Percentiles rank a stretch among this genome's conserved stretches.
Conservation (phyloP, 2,329 filamentous ascomycete genomes). For the Fusarium clavum region DNA sequence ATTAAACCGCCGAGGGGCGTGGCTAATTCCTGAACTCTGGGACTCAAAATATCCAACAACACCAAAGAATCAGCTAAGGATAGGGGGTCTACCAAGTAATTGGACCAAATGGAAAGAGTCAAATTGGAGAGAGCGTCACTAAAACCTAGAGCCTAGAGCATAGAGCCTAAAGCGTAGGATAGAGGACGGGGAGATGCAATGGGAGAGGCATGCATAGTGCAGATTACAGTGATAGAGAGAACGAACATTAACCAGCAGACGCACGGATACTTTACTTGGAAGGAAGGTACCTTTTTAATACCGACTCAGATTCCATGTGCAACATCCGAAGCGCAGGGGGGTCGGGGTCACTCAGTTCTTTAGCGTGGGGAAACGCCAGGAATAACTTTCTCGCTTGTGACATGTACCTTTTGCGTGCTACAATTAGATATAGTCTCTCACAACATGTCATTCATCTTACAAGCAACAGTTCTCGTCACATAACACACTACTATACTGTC, state of each 20-base stretch:
- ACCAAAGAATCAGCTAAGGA: constrained; percentile 25
- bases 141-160: constrained; percentile 28
- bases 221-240: constrained; percentile 36
- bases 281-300: constrained; percentile 27
- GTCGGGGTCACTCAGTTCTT: constrained; percentile 16
- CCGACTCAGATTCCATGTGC: constrained; percentile 45
- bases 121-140: constrained; percentile 10
- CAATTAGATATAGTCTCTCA: constrained; percentile 7
- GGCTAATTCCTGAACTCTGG: constrained; percentile 19
- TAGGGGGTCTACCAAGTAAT: constrained; percentile 42
- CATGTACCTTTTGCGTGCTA: constrained; percentile 28
- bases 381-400: constrained; percentile 23
- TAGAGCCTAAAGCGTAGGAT: background rate
- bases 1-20: constrained; percentile 45
- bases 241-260: constrained; percentile 17
- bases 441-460: constrained; percentile 5
- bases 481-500: background rate
- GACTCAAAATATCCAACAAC: constrained; percentile 28
- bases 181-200: constrained; percentile 26
- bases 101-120: constrained; percentile 25
- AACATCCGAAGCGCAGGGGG: constrained; percentile 34
- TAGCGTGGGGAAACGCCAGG: constrained; percentile 39
- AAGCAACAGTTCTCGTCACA: background rate
- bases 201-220: constrained; percentile 28
- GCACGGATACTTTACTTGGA: constrained; percentile 30